Evolutionary conservation across 225 moss, liverwort and hornwort genomes (phyloP).

Genomic region (Thuidium tamariscinum): DNA sequence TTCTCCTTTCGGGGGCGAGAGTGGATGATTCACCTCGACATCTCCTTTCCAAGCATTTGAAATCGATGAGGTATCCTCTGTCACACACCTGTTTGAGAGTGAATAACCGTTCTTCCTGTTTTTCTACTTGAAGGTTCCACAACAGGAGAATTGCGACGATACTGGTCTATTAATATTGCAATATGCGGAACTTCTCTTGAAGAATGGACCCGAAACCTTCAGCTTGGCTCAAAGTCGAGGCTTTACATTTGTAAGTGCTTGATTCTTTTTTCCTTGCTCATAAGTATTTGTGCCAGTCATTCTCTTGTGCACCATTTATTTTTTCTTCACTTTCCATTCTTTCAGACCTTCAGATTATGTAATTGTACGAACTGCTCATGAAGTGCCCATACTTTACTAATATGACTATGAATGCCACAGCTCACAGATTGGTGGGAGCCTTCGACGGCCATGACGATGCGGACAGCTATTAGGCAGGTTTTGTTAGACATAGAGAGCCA

Average conservation of each 20-base stretch:
- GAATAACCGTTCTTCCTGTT: not conserved
- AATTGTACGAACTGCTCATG: not conserved
- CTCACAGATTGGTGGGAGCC: not conserved
- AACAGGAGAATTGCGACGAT: slow-evolving; percentile 16
- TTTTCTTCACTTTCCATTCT: not conserved
- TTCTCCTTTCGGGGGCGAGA: not conserved
- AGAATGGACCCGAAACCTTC: slow-evolving; percentile 7
- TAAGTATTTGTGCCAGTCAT: not conserved
- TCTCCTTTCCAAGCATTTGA: not conserved
- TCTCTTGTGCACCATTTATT: not conserved
- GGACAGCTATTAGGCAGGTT: slow-evolving; percentile 7
- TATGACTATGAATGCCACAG: not conserved
- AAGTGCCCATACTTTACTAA: not conserved
- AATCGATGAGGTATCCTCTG: not conserved
- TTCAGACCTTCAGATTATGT: not conserved
- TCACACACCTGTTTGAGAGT: not conserved
- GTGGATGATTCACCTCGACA: not conserved
- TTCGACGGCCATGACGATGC: slow-evolving; percentile 1
- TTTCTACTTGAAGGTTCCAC: slow-evolving; percentile 14
- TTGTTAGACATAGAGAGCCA: not conserved
- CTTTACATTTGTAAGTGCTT: slow-evolving; percentile 14
- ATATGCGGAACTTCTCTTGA: slow-evolving; percentile 16
- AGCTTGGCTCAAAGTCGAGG: slow-evolving; percentile 7
- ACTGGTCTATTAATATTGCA: slow-evolving; percentile 11
- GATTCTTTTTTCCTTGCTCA: not conserved